Evolutionary conservation across 768 basidiomycete species (phyloP), one percentile per base, ranked within the genome.

Genomic region (Tricholoma sp.): DNA sequence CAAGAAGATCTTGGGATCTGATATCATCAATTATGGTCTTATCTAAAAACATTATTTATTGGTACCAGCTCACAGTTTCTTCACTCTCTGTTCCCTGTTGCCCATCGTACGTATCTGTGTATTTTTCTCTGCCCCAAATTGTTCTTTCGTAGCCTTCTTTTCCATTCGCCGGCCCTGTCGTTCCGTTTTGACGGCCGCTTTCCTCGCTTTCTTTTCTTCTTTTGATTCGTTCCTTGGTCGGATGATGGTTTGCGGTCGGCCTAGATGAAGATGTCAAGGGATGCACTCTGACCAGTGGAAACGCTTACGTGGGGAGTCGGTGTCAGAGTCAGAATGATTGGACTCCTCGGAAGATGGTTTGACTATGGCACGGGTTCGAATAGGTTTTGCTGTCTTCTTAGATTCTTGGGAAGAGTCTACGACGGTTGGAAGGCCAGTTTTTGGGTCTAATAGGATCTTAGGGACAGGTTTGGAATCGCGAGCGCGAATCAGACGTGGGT

Each of bases 401-500:
- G 33, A 20, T 34, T 47, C 34, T 47, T 55, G 49, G 24, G 53
- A 52, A 56, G 47, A 62, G n/a, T 74, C 72, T 7, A 68, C 61
- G 28, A 88, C 74, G 29, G 74, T 68, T 3, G 93, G 94, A 8
- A 94, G 72, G 2, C 92, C 93, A 0, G 89, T 93, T 60, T 81
- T 85, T 1, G 84, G 78, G 66, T 96, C 86, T 29, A 95, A 73
- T 29, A 70, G 65, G 60, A 95, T 91, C 68, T 82, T 88, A 0
- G 85, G 76, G 0, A 80, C 77, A 18, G 74, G 72, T 63, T 75
- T 78, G 39, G 71, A 65, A 57, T 83, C 78, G 33, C 86, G 76
- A 17, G 86, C 83, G 24, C 84, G 81, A 57, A 99, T 94, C 32
- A 97, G 74, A 8, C 88, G 83, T 0, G 97, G 97, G 68, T 98